phyloP scores from a whole-genome alignment of 129 eudicot genomes.

The Saussurea involucrata region DNA sequence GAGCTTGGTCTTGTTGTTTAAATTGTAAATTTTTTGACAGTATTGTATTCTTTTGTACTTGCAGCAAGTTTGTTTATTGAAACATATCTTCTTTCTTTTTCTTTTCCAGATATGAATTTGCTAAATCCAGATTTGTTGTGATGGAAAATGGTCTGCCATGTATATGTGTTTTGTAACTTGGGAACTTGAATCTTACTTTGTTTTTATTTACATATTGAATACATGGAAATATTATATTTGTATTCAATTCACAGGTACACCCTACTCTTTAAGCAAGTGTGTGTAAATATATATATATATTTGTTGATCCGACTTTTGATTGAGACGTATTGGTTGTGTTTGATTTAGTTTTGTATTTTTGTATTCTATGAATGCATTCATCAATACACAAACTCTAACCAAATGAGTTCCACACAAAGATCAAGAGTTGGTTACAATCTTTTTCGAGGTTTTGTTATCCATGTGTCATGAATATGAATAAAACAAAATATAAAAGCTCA shows the following conservation, averaged over 20 bases:
- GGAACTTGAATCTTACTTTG: not conserved
- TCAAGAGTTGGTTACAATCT: not conserved
- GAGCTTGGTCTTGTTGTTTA: not conserved
- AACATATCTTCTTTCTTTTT: not conserved
- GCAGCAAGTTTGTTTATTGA: not conserved
- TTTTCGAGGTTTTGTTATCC: too few species aligned
- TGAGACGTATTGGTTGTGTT: not conserved
- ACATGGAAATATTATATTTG: not conserved
- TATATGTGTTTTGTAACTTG: not conserved
- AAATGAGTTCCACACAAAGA: too few species aligned
- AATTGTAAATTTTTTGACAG: slow-evolving; percentile 9
- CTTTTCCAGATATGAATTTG: not conserved
- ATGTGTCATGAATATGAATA: too few species aligned
- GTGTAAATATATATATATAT: not conserved
- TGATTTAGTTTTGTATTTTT: too few species aligned
- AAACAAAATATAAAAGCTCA: too few species aligned
- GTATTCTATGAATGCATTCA: too few species aligned
- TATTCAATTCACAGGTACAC: not conserved
- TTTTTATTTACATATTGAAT: not conserved
- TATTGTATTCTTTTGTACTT: not conserved
- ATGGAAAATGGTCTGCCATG: not conserved
- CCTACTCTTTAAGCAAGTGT: not conserved
- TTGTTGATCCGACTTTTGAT: too few species aligned
- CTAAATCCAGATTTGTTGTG: not conserved
- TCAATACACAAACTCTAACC: not conserved